A percentile compares a stretch with the other conserved stretches of the same genome.
phyloP scores from a whole-genome alignment of 2,329 filamentous ascomycete genomes.

The Arthrobotrys entomopaga region DNA sequence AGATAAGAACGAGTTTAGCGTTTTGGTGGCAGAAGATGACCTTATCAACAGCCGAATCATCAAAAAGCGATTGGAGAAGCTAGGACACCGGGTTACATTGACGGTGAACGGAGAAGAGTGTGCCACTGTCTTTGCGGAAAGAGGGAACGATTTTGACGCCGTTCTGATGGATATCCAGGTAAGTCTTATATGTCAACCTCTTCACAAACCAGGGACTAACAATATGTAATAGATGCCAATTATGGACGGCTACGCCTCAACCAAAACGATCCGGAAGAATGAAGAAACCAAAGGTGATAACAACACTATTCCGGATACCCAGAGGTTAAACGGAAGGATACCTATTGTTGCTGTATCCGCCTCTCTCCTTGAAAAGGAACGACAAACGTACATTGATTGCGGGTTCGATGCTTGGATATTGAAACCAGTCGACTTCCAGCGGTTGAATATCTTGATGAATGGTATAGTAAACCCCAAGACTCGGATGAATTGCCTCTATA shows the following conservation, averaged over 20 bases:
- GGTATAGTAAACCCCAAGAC: conserved; percentile 73
- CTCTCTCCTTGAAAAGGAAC: conserved; percentile 77
- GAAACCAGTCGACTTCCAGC: conserved; percentile 84
- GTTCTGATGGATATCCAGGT: conserved; percentile 95
- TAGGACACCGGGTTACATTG: conserved; percentile 76
- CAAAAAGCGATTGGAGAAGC: conserved; percentile 79
- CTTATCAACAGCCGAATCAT: conserved; percentile 86
- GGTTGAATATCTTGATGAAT: conserved; percentile 74
- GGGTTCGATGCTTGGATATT: conserved; percentile 93
- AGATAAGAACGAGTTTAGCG: conserved; percentile 66
- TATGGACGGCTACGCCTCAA: conserved; percentile 82
- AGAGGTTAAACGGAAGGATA: conserved; percentile 73
- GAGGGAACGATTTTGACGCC: conserved; percentile 74
- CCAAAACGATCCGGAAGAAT: conserved; percentile 81
- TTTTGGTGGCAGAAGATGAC: conserved; percentile 87
- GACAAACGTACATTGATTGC: conserved; percentile 75
- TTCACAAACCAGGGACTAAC: conserved; percentile 26
- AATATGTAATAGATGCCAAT: conserved; percentile 80
- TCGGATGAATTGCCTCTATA: conserved; percentile 73
- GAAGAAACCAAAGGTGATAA: conserved; percentile 68
- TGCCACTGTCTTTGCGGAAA: conserved; percentile 74
- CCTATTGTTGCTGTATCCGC: conserved; percentile 90
- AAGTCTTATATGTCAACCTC: conserved; percentile 60
- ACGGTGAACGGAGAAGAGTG: conserved; percentile 89
- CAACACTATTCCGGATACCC: conserved; percentile 65